A percentile compares a stretch with the other conserved stretches of the same genome.
These are phyloP conservation scores for Acanthamoeba healyi DNA, from an alignment of 208 protist genomes.

Conservation along the genomic window DNA sequence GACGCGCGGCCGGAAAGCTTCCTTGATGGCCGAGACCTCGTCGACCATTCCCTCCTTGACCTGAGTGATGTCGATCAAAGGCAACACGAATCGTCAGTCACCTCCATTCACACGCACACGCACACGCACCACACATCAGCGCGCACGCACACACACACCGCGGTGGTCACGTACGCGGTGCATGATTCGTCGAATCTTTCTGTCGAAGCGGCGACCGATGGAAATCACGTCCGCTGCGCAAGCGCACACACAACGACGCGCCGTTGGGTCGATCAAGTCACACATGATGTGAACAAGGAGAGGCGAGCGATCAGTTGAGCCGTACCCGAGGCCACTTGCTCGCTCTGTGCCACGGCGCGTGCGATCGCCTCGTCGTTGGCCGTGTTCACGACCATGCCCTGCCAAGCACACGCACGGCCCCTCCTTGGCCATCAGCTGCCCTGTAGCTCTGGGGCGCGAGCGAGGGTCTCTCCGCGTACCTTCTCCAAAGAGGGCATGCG, in stretches of 20 bases:
- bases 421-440: too few relatives aligned
- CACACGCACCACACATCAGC: too few relatives aligned
- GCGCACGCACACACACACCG: not conserved
- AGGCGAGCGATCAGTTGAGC: not conserved
- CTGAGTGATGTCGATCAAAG: too few relatives aligned
- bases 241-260: not conserved
- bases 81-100: too few relatives aligned
- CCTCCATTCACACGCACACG: too few relatives aligned
- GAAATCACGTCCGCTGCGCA: slow-evolving; percentile 27
- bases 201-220: slow-evolving; percentile 20
- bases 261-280: not conserved
- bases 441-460: not conserved
- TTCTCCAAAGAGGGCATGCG: slow-evolving; percentile 13
- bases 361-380: slow-evolving; percentile 49
- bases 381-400: slow-evolving; percentile 23
- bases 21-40: slow-evolving; percentile 42
- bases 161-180: not conserved
- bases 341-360: slow-evolving; percentile 7
- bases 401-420: not conserved
- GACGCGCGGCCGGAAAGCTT: slow-evolving; percentile 42
- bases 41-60: slow-evolving; percentile 41
- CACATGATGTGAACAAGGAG: too few relatives aligned
- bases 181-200: slow-evolving; percentile 11
- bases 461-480: not conserved
- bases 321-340: slow-evolving; percentile 34